These are phyloP conservation scores for Aspergillus unguis DNA, from an alignment of 2,329 filamentous ascomycete species.

Conservation along the genomic window DNA sequence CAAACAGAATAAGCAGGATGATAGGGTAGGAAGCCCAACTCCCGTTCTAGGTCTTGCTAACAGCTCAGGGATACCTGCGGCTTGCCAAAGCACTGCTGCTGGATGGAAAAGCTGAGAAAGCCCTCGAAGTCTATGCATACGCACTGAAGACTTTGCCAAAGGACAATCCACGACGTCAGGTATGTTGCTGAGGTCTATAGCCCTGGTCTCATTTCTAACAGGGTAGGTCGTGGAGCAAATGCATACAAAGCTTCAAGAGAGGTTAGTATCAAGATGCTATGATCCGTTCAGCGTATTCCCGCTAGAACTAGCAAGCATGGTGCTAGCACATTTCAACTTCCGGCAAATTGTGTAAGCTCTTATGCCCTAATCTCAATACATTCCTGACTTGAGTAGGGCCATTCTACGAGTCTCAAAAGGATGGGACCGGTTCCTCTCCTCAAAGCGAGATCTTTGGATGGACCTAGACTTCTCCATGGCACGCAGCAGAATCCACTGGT, in stretches of 20 bases:
- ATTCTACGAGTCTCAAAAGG: constrained; percentile 54
- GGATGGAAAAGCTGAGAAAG: constrained; percentile 51
- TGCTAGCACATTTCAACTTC: constrained; percentile 54
- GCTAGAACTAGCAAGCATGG: constrained; percentile 51
- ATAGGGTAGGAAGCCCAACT: constrained; percentile 39
- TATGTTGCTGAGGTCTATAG: constrained; percentile 14
- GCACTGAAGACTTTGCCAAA: constrained; percentile 53
- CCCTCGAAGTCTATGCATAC: constrained; percentile 56
- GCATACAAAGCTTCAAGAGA: constrained; percentile 45
- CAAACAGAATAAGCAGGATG: constrained; percentile 47
- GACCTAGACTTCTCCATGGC: constrained; percentile 52
- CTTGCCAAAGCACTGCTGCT: constrained; percentile 47
- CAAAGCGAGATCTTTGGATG: constrained; percentile 49
- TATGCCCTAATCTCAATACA: background rate
- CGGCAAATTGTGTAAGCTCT: constrained; percentile 45
- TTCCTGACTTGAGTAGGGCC: constrained; percentile 28
- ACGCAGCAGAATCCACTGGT: constrained; percentile 40
- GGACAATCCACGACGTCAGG: constrained; percentile 34
- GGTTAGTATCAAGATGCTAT: constrained; percentile 25
- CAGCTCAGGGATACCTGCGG: constrained; percentile 52
- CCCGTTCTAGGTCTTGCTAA: constrained; percentile 8
- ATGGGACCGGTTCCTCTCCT: constrained; percentile 53
- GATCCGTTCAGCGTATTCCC: constrained; percentile 56
- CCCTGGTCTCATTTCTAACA: constrained; percentile 2
- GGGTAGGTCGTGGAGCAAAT: constrained; percentile 43